Evolutionary conservation across 306 rosid species (phyloP), one percentile per base, ranked within the genome.

Genomic region (Sicyos baderoa): DNA sequence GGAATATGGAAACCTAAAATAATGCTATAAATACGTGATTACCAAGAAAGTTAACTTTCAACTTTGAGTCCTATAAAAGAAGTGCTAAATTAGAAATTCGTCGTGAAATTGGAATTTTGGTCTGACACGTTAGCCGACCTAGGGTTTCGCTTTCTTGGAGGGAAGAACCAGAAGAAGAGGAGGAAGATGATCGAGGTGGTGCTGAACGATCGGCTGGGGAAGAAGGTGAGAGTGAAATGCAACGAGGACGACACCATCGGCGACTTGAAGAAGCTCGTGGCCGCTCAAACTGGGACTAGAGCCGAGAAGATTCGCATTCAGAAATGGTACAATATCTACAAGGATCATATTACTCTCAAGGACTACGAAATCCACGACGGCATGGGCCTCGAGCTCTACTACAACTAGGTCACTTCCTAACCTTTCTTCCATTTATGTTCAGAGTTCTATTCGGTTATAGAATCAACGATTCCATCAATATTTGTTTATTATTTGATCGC

Each of bases 301-400:
- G 70, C 90, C 1, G 93, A 89, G 54, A 89, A 89, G 86, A 87
- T 89, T 75, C 86, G 96, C 18, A 86, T 87, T 50, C 90, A 86
- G 83, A 86, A 89, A 78, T 87, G 93, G 96, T 89, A 86, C 72
- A 86, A 79, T 72, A 88, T 89, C 78, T 89, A 89, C 80, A 89
- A 87, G 84, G 89, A 89, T 67, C 97, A 91, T 72, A 88, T 88
- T 83, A 88, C 97, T 74, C 97, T 91, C 72, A 81, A 60, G 74
- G 97, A 91, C 81, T 91, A 88, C 63, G 97, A 91, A 79, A 82
- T 91, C 68, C 96, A 91, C 68, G 91, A 91, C 25, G 97, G 97
- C 84, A 91, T 86, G 97, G 97, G 97, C 72, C 97, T 91, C 59
- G 96, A 91, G 77, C 96, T 88, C 82, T 91, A 91, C 81, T 91